These are phyloP conservation scores for Shiraia sp. DNA, from an alignment of 2,329 filamentous ascomycete genomes.

Conservation along the genomic window DNA sequence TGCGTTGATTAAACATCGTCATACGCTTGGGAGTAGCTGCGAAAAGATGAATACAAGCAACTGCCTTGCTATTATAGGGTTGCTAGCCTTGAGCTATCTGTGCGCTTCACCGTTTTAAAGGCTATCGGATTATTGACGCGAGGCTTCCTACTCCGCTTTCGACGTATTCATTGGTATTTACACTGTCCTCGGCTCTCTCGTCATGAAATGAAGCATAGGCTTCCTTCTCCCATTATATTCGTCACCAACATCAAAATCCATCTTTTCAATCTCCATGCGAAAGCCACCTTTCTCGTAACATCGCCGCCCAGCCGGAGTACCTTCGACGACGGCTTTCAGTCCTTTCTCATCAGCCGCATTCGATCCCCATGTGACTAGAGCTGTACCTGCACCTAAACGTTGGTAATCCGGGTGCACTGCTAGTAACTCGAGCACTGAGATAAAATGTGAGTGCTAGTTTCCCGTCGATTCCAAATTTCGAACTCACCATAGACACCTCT, in stretches of 20 bases:
- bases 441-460: conserved; percentile 1
- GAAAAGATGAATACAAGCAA: no score
- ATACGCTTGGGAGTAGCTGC: no score
- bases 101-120: no score
- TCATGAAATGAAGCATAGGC: conserved; percentile 12
- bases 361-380: conserved; percentile 17
- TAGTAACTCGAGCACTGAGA: conserved; percentile 21
- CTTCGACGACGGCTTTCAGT: conserved; percentile 15
- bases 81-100: no score
- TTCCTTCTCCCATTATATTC: conserved; percentile 9
- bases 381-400: conserved; percentile 16
- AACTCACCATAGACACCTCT: conserved; percentile 17
- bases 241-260: conserved; percentile 14
- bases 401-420: conserved; percentile 17
- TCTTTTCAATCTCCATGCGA: conserved; percentile 14
- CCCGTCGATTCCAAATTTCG: background rate
- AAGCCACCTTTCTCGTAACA: conserved; percentile 15
- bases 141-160: no score
- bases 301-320: conserved; percentile 10
- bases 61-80: no score
- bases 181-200: conserved; percentile 6
- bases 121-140: no score
- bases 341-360: conserved; percentile 14
- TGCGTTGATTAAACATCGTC: no score
- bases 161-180: no score